Evolutionary conservation across 208 protist species (phyloP), one percentile per base, ranked within the genome.

Genomic region (Leishmania braziliensis): DNA sequence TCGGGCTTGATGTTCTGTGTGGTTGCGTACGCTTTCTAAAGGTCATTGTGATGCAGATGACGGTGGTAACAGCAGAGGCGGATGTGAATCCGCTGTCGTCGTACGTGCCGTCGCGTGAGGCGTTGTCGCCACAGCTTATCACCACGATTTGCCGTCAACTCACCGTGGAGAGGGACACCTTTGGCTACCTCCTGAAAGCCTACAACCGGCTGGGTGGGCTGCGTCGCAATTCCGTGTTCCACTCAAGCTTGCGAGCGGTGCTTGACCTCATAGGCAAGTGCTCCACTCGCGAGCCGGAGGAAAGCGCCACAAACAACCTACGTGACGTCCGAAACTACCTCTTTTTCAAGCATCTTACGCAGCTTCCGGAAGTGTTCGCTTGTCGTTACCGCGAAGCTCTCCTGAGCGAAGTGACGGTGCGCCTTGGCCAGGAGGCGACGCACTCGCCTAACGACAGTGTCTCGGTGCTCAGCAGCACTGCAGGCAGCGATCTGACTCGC

Each of bases 151-250:
- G 87, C 82, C 90, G 92, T 3, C 76, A 87, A 74, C 84, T 95
- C 16, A 94, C 91, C 33, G 88, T 92, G 36, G 90, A 93, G 85
- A 84, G 86, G 3, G 87, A 95, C 83, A 92, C 83, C 2, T 89
- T 95, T 56, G 86, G 89, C 39, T 78, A 82, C 54, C 43, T 94
- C 29, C 84, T 95, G 62, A 53, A 82, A 54, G 88, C 89, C n/a
- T 95, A 91, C 84, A 84, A 88, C 71, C 73, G 66, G 43, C 71
- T 94, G 33, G 92, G 92, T 43, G 92, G 92, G 18, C 20, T 54
- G 14, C 87, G 89, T 5, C 84, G 88, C 62, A 81, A 90, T 76
- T 89, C 86, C n/a, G 73, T 93, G 53, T 95, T 93, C 79, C 92
- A 95, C 86, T 94, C 90, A 1, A 78, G 88, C 33, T 79, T 95